Evolutionary conservation across 768 basidiomycete genomes (phyloP).

Genomic region (Mycena belliarum): DNA sequence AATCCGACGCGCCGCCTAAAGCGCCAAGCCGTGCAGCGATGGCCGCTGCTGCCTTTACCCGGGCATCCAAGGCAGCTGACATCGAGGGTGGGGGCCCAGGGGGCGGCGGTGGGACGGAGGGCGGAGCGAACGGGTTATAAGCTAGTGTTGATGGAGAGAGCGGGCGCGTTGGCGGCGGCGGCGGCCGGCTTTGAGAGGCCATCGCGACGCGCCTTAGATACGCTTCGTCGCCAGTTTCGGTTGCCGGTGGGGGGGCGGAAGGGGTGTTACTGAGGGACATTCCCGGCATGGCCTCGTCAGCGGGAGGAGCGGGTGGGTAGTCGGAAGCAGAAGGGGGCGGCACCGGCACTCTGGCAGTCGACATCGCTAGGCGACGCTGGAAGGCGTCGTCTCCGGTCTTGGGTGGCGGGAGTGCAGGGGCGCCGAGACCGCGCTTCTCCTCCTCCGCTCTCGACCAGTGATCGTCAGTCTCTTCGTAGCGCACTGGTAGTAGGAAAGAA

Average conservation of each 20-base stretch:
- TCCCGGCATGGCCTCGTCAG: slow-evolving; percentile 26
- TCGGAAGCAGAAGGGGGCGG: slow-evolving; percentile 17
- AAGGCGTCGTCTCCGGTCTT: slow-evolving; percentile 79
- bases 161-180: slow-evolving; percentile 24
- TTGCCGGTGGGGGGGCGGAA: slow-evolving; percentile 15
- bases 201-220: slow-evolving; percentile 64
- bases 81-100: slow-evolving; percentile 41
- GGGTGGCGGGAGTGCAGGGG: slow-evolving; percentile 43
- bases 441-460: slow-evolving; percentile 59
- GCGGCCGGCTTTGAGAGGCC: slow-evolving; percentile 40
- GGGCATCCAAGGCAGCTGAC: slow-evolving; percentile 57
- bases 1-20: slow-evolving; percentile 41
- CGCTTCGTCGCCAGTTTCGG: slow-evolving; percentile 67
- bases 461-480: slow-evolving; percentile 49
- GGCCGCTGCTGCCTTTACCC: slow-evolving; percentile 74
- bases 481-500: slow-evolving; percentile 37
- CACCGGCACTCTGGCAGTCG: slow-evolving; percentile 31
- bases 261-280: slow-evolving; percentile 13
- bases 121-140: slow-evolving; percentile 72
- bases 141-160: slow-evolving; percentile 57
- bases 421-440: slow-evolving; percentile 30
- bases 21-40: slow-evolving; percentile 77
- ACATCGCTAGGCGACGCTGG: slow-evolving; percentile 73
- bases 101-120: slow-evolving; percentile 59
- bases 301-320: slow-evolving; percentile 7